Percentiles rank a stretch among this genome's conserved stretches.
These are phyloP conservation scores for Exophiala xenobiotica DNA, from an alignment of 2,329 filamentous ascomycete genomes.

Conservation along the genomic window DNA sequence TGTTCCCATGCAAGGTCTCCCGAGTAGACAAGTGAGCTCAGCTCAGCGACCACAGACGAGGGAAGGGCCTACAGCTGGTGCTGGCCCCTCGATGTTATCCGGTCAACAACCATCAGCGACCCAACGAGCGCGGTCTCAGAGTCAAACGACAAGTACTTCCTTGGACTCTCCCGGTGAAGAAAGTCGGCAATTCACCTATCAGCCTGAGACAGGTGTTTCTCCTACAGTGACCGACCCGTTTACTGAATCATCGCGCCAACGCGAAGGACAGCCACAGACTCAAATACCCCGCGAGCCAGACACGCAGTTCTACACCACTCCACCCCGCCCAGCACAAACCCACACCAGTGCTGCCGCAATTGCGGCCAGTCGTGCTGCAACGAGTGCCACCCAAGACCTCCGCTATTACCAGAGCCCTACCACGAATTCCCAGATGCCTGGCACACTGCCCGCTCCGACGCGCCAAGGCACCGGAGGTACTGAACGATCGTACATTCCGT, in stretches of 20 bases:
- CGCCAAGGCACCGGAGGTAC: slow-evolving; percentile 23
- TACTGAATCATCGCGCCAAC: slow-evolving; percentile 44
- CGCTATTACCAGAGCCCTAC: slow-evolving; percentile 13
- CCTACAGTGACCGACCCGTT: slow-evolving; percentile 64
- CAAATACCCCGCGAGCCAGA: slow-evolving; percentile 41
- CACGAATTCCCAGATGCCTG: slow-evolving; percentile 15
- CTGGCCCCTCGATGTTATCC: slow-evolving; percentile 34
- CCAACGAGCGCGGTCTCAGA: slow-evolving; percentile 26
- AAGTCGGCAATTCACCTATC: slow-evolving; percentile 52
- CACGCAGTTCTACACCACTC: slow-evolving; percentile 33
- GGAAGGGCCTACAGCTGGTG: slow-evolving; percentile 45
- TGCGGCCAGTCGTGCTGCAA: slow-evolving; percentile 30
- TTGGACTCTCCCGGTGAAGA: slow-evolving; percentile 38
- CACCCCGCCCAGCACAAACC: slow-evolving; percentile 34
- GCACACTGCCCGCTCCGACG: slow-evolving; percentile 15
- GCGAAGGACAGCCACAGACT: slow-evolving; percentile 31
- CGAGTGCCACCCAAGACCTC: slow-evolving; percentile 12
- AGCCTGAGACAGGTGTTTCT: slow-evolving; percentile 46
- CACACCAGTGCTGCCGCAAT: slow-evolving; percentile 34
- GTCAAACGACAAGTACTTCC: slow-evolving; percentile 28
- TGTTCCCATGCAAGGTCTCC: slow-evolving; percentile 78
- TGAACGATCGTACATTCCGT: slow-evolving; percentile 42
- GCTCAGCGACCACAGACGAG: slow-evolving; percentile 46
- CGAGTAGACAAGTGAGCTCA: slow-evolving; percentile 54
- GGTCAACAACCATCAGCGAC: slow-evolving; percentile 31